Evolutionary conservation across 2,329 filamentous ascomycete species (phyloP).

Genomic region (Gaeumannomyces sp.): DNA sequence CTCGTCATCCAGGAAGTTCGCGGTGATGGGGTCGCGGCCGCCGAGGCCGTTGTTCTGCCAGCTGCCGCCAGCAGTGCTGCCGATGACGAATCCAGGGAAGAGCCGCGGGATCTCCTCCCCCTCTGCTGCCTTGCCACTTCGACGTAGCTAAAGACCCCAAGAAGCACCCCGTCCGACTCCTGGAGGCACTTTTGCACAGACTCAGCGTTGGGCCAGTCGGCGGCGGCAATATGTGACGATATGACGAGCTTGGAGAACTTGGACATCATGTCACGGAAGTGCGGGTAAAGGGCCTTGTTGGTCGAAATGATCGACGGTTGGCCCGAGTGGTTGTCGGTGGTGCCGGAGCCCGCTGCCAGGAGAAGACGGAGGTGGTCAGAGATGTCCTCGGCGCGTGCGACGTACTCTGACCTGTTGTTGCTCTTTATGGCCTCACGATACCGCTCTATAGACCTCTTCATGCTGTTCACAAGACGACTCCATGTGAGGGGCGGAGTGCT

Average conservation of each 20-base stretch:
- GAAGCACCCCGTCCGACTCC: constrained; percentile 92
- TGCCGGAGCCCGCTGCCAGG: constrained; percentile 91
- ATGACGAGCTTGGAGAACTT: constrained; percentile 99
- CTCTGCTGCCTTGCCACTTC: constrained; percentile 90
- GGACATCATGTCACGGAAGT: constrained; percentile 99
- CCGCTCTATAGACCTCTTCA: constrained; percentile 82
- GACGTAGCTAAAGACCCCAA: constrained; percentile 93
- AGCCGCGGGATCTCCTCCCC: constrained; percentile 87
- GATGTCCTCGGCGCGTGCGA: constrained; percentile 92
- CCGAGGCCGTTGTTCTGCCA: constrained; percentile 72
- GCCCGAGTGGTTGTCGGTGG: constrained; percentile 96
- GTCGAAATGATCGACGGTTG: constrained; percentile 99
- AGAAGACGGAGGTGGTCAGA: constrained; percentile 91
- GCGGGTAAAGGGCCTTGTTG: constrained; percentile 93
- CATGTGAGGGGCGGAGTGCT: constrained; percentile 75
- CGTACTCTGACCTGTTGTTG: constrained; percentile 81
- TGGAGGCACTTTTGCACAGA: constrained; percentile 92
- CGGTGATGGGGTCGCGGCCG: constrained; percentile 64
- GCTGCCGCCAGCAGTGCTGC: constrained; percentile 75
- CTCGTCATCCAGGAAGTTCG: constrained; percentile 81
- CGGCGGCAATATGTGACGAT: constrained; percentile 93
- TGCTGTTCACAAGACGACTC: constrained; percentile 85
- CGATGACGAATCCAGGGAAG: constrained; percentile 86
- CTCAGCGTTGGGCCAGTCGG: constrained; percentile 91
- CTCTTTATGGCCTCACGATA: constrained; percentile 87